phyloP scores from a whole-genome alignment of 2,329 filamentous ascomycete genomes.

The Cercospora sp. region DNA sequence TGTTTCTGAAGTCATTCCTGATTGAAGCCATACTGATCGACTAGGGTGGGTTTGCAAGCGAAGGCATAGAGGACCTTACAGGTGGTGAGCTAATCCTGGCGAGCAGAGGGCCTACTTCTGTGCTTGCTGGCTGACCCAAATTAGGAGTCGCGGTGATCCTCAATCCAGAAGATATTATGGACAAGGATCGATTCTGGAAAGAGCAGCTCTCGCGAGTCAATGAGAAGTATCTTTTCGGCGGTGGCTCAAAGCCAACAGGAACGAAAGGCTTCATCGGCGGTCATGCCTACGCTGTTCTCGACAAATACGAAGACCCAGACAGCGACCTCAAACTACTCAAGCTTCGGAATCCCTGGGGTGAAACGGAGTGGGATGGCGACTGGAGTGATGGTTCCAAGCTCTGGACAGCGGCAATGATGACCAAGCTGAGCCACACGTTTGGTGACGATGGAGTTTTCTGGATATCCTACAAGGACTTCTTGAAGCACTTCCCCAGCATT shows the following conservation, averaged over 20 bases:
- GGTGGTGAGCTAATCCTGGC: conserved; percentile 42
- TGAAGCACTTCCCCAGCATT: conserved; percentile 53
- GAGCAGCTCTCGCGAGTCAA: conserved; percentile 80
- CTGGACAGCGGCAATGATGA: conserved; percentile 79
- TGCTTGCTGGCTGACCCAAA: background rate
- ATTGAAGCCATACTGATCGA: conserved; percentile 48
- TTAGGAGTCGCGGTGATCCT: conserved; percentile 63
- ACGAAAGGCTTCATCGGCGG: conserved; percentile 58
- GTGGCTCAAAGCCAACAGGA: conserved; percentile 46
- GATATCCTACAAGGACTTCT: conserved; percentile 60
- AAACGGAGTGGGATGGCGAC: conserved; percentile 75
- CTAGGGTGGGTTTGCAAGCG: conserved; percentile 69
- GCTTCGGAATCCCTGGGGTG: conserved; percentile 75
- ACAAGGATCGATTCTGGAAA: conserved; percentile 80
- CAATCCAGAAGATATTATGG: conserved; percentile 68
- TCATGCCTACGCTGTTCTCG: conserved; percentile 63
- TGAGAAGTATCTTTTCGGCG: conserved; percentile 75
- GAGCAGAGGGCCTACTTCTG: background rate
- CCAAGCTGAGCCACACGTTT: conserved; percentile 54
- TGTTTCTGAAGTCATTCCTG: conserved; percentile 42
- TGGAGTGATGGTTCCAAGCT: conserved; percentile 83
- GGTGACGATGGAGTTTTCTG: conserved; percentile 53
- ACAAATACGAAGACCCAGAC: conserved; percentile 41
- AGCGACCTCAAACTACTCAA: conserved; percentile 49
- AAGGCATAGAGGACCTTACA: conserved; percentile 61